Base-by-base conservation (phyloP, 2,329 filamentous ascomycete species). In the Bisporella sp. region DNA sequence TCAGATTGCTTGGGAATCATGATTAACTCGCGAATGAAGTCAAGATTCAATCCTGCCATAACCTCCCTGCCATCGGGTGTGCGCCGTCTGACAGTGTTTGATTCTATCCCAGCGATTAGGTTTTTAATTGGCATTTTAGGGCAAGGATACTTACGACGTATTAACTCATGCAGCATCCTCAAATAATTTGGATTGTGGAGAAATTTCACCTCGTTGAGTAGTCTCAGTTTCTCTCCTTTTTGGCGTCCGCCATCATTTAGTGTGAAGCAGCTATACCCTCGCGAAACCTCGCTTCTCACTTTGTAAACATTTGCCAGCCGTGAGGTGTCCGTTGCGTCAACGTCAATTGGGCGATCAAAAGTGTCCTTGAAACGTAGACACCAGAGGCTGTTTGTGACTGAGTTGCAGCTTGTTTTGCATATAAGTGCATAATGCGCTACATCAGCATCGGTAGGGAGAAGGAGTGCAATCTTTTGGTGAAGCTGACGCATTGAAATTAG, bases 361-460 rank as follows among this genome's bases (percentile, higher is more conserved):
- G 50, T 63, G 28, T 62, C 49, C 11, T 65, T 59, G 56, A 74
- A 79, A 13, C 64, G 67, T 37, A 59, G 54, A 35, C 71, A 69
- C 76, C 76, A 79, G 58, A 77, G 73, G 5, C 68, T 71, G 29
- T 56, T 50, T 7, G 65, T 57, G 48, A 77, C 60, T 5, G 71
- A 67, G 54, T 65, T 48, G 33, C 64, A 59, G 0, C 70, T 69
- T 4, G 55, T 57, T 6, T 57, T 61, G 62, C 74, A 77, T 21
- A 70, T 56, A 1, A 58, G 49, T 5, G 66, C 61, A 57, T 71
- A 77, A 47, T 55, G 65, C 29, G 59, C 57, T 11, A 79, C 58
- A 53, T 78, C 73, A 13, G 59, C 56, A 57, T 78, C 74, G 6
- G 44, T 40, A 5, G 55, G 50, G 8, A 67, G 51, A 47, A 44